Percentiles rank a stretch among this genome's conserved stretches.
These are phyloP conservation scores for Camellia japonica DNA, from an alignment of 148 eudicot species.

Conservation along the genomic window DNA sequence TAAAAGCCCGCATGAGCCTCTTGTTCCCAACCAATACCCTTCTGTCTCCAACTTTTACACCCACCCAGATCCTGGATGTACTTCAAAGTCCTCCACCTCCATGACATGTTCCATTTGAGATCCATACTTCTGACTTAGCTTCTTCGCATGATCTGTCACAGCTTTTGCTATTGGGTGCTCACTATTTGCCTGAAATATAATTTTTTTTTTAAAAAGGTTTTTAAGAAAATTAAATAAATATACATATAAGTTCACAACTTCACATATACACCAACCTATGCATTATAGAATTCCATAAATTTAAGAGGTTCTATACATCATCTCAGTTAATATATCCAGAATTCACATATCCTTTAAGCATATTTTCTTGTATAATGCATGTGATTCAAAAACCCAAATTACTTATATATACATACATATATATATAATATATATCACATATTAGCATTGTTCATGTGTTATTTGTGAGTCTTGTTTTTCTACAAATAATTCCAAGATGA, in stretches of 20 bases:
- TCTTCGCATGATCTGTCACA: slow-evolving; percentile 78
- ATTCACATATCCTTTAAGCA: background rate
- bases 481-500: background rate
- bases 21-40: slow-evolving; percentile 77
- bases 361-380: background rate
- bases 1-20: slow-evolving; percentile 63
- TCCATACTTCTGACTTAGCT: slow-evolving; percentile 40
- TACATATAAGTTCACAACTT: background rate
- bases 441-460: background rate
- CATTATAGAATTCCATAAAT: background rate
- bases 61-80: slow-evolving; percentile 91
- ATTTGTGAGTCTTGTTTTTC: no score
- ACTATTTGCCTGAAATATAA: slow-evolving; percentile 72
- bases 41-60: slow-evolving; percentile 72
- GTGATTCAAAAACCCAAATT: no score
- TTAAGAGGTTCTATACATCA: background rate
- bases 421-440: background rate
- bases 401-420: no score
- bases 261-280: background rate
- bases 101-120: slow-evolving; percentile 40
- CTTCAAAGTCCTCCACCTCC: slow-evolving; percentile 82
- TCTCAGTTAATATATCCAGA: background rate
- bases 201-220: no score
- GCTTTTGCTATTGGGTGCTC: slow-evolving; percentile 96
- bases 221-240: background rate